These are phyloP conservation scores for Acanthochlamys bracteata DNA, from an alignment of 106 monocot genomes.

Conservation along the genomic window DNA sequence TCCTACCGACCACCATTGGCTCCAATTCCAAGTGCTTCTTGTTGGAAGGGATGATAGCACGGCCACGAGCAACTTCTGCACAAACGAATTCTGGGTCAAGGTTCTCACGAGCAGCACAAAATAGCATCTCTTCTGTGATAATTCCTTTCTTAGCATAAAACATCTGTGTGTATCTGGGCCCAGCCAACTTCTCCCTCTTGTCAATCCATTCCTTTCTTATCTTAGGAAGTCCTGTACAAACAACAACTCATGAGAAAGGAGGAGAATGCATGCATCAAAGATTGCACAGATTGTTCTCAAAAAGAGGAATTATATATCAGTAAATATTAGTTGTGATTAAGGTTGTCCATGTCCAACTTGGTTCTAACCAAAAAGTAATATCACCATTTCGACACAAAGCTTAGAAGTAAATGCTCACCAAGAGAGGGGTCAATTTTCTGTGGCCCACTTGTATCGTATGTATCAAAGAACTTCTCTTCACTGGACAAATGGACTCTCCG, in stretches of 20 bases:
- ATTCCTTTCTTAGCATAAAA: slow-evolving; percentile 89
- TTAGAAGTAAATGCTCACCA: slow-evolving; percentile 24
- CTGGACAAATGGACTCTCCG: slow-evolving; percentile 76
- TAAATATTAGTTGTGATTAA: too few species aligned
- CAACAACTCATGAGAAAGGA: too few species aligned
- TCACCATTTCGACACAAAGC: not conserved
- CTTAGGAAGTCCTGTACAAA: slow-evolving; percentile 74
- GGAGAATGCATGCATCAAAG: too few species aligned
- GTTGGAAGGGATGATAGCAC: slow-evolving; percentile 79
- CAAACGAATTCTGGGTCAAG: slow-evolving; percentile 86
- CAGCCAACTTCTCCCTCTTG: slow-evolving; percentile 50
- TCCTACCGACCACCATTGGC: slow-evolving; percentile 74
- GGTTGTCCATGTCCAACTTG: too few species aligned
- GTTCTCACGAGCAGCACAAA: slow-evolving; percentile 77
- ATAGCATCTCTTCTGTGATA: slow-evolving; percentile 94
- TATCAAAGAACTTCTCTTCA: slow-evolving; percentile 62
- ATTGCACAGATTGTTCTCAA: not conserved
- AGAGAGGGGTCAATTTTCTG: slow-evolving; percentile 64
- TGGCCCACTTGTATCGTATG: slow-evolving; percentile 92
- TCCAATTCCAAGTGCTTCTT: slow-evolving; percentile 74
- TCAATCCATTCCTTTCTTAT: slow-evolving; percentile 76
- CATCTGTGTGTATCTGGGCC: slow-evolving; percentile 90
- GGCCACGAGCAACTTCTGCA: slow-evolving; percentile 87
- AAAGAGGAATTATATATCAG: not conserved
- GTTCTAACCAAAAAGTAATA: not conserved